Percentiles rank a stretch among this genome's conserved stretches.
These are phyloP conservation scores for Elongisporangium anandrum DNA, from an alignment of 352 stramenopile genomes.

Conservation along the genomic window DNA sequence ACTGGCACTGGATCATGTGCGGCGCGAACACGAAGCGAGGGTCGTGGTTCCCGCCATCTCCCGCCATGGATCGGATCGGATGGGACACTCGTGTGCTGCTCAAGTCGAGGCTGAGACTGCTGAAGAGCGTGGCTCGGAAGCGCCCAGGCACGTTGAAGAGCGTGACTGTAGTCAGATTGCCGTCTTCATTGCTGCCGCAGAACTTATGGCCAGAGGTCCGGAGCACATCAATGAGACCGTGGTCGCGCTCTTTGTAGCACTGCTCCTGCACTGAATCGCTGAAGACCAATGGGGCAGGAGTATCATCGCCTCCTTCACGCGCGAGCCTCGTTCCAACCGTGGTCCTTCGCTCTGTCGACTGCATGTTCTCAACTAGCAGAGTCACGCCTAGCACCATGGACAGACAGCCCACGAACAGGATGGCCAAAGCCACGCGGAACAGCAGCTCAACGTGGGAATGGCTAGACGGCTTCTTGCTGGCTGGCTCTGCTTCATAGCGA, in stretches of 20 bases:
- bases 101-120: slow-evolving; percentile 18
- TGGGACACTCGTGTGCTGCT: slow-evolving; percentile 10
- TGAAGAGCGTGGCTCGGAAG: slow-evolving; percentile 14
- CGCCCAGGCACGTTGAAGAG: background rate
- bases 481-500: too few relatives aligned
- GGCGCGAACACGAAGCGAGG: slow-evolving; percentile 25
- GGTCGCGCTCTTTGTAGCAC: slow-evolving; percentile 5
- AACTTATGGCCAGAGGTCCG: background rate
- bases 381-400: background rate
- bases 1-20: slow-evolving; percentile 22
- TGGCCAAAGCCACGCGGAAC: background rate
- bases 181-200: background rate
- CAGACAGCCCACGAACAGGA: background rate
- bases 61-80: slow-evolving; percentile 16
- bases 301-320: background rate
- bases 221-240: slow-evolving; percentile 2
- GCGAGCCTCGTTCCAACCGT: background rate
- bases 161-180: background rate
- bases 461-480: background rate
- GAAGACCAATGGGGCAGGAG: background rate
- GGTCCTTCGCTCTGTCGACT: background rate
- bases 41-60: slow-evolving; percentile 27
- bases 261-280: background rate
- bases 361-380: background rate
- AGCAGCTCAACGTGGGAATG: background rate